These are phyloP conservation scores for Pythium pyrilobum DNA, from an alignment of 352 stramenopile genomes.

Conservation along the genomic window DNA sequence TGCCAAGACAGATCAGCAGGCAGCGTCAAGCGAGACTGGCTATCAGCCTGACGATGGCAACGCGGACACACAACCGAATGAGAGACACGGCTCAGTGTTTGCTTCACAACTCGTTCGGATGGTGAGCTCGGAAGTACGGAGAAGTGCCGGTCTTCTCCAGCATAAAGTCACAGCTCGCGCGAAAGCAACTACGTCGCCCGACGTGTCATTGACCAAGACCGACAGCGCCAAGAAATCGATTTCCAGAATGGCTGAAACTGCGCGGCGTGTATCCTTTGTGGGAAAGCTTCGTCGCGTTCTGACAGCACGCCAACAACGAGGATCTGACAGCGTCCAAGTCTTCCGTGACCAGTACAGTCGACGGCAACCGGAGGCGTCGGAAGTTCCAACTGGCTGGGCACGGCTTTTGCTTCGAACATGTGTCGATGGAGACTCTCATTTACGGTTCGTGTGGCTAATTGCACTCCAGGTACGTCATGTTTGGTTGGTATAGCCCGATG, in stretches of 20 bases:
- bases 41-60: neutral
- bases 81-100: conserved; percentile 9
- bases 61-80: neutral
- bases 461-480: conserved; percentile 10
- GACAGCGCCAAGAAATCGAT: no score
- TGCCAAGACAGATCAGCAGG: conserved; percentile 14
- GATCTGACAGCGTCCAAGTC: neutral
- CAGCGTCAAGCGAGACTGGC: neutral
- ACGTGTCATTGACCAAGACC: no score
- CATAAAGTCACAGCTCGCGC: no score
- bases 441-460: conserved; percentile 43
- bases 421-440: conserved; percentile 45
- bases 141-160: no score
- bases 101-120: conserved; percentile 10
- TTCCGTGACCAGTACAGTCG: conserved; percentile 19
- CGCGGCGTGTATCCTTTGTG: neutral
- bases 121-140: neutral
- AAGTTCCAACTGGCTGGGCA: neutral
- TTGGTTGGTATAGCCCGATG: no score
- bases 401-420: conserved; percentile 24
- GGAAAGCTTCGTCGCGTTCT: conserved; percentile 6
- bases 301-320: neutral
- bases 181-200: no score
- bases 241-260: no score
- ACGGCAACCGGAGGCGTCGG: neutral